Conservation (phyloP, 73 alveolate species). For the Tetrahymena elliotti region DNA sequence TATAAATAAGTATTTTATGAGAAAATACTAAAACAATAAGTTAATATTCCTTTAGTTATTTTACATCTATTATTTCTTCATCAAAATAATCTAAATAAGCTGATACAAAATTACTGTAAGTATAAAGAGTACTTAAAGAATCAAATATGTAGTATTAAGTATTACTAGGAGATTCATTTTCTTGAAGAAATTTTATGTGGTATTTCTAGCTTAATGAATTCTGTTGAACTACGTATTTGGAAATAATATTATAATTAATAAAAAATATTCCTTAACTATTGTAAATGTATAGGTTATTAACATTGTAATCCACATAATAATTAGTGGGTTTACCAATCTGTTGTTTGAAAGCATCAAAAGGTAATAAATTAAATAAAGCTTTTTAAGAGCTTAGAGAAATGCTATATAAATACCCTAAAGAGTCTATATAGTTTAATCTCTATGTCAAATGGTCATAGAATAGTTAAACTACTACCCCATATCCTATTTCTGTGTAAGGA, state of each 20-base stretch:
- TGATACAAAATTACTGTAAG: not conserved
- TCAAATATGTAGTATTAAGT: not conserved
- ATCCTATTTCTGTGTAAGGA: not conserved
- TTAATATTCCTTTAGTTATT: not conserved
- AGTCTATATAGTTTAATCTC: not conserved
- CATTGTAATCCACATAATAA: not conserved
- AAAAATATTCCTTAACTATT: not conserved
- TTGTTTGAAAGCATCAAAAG: not conserved
- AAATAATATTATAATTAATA: not conserved
- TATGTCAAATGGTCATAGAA: not conserved
- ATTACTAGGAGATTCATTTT: not conserved
- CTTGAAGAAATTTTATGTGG: not conserved
- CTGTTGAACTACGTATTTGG: not conserved
- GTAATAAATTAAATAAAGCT: not conserved
- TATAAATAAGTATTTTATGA: not conserved
- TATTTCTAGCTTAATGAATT: not conserved
- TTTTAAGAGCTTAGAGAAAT: not conserved
- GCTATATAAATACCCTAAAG: not conserved
- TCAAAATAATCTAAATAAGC: not conserved
- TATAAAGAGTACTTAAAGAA: not conserved
- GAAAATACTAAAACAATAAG: not conserved
- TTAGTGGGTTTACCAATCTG: not conserved
- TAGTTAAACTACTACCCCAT: not conserved
- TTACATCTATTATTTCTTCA: not conserved
- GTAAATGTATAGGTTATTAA: not conserved